Conservation (phyloP, 352 stramenopile genomes). For the Phytophthora fragariae region DNA sequence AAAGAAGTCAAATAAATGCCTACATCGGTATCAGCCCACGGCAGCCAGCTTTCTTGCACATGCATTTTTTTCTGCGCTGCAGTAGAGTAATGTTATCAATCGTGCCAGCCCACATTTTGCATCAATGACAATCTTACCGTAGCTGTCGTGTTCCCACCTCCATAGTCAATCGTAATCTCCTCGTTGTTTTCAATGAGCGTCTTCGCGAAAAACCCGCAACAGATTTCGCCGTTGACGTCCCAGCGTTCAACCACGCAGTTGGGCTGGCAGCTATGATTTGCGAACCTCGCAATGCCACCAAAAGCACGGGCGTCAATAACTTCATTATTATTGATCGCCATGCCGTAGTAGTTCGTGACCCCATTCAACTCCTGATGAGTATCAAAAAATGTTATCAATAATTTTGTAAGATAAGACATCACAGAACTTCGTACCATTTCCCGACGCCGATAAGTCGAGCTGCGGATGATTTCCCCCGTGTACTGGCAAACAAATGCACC, state of each 20-base stretch:
- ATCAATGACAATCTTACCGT: no score
- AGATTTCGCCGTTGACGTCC: conserved; percentile 8
- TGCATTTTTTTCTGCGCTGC: no score
- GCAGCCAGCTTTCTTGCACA: no score
- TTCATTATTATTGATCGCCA: not conserved
- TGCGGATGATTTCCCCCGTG: no score
- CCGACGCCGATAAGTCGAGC: no score
- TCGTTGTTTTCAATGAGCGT: not conserved
- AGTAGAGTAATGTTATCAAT: no score
- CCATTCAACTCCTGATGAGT: not conserved
- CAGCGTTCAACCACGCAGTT: conserved; percentile 11
- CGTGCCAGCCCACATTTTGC: no score
- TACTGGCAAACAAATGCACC: no score
- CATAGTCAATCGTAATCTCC: conserved; percentile 13
- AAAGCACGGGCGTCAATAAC: conserved; percentile 6
- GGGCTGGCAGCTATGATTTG: not conserved
- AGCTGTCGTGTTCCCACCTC: not conserved
- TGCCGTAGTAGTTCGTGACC: conserved; percentile 9
- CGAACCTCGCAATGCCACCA: conserved; percentile 3
- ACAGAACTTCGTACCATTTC: no score
- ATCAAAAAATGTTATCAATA: not conserved
- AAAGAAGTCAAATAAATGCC: no score
- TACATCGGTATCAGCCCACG: no score
- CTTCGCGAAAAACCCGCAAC: conserved; percentile 4
- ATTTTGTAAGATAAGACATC: no score